A percentile compares a stretch with the other conserved stretches of the same genome.
phyloP scores from a whole-genome alignment of 106 monocot genomes.

The Ottelia alismoides region DNA sequence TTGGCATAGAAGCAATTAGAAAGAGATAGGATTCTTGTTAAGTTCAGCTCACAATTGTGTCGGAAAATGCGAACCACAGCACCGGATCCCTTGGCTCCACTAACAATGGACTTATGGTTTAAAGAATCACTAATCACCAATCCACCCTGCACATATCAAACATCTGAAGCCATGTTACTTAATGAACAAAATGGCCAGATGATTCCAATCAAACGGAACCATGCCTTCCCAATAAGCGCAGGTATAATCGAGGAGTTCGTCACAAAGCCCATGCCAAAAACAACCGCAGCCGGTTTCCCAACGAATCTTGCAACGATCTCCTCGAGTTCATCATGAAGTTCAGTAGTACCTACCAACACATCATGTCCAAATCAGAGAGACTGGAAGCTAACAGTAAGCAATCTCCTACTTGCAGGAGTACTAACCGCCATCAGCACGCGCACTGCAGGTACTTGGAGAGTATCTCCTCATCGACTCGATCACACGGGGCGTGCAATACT shows the following conservation, averaged over 20 bases:
- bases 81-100: slow-evolving; percentile 8
- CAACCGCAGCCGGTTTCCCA: slow-evolving; percentile 11
- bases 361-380: no score
- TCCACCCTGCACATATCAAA: slow-evolving; percentile 13
- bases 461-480: slow-evolving; percentile 5
- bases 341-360: slow-evolving; percentile 3
- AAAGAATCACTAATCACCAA: slow-evolving; percentile 13
- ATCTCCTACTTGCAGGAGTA: neutral
- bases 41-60: slow-evolving; percentile 11
- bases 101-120: slow-evolving; percentile 13
- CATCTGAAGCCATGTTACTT: no score
- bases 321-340: slow-evolving; percentile 8
- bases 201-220: neutral
- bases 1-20: neutral
- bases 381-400: no score
- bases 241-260: slow-evolving; percentile 13
- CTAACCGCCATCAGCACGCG: slow-evolving; percentile 11
- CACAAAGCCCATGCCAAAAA: slow-evolving; percentile 16
- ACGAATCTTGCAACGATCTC: slow-evolving; percentile 13
- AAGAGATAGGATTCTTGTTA: no score
- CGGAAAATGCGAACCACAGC: slow-evolving; percentile 5
- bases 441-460: slow-evolving; percentile 13
- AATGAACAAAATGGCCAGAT: no score
- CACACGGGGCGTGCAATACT: slow-evolving; percentile 10
- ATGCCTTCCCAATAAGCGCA: slow-evolving; percentile 9